A percentile compares a stretch with the other conserved stretches of the same genome.
These are phyloP conservation scores for Magnaporthales sp. DNA, from an alignment of 2,329 filamentous ascomycete species.

Conservation along the genomic window DNA sequence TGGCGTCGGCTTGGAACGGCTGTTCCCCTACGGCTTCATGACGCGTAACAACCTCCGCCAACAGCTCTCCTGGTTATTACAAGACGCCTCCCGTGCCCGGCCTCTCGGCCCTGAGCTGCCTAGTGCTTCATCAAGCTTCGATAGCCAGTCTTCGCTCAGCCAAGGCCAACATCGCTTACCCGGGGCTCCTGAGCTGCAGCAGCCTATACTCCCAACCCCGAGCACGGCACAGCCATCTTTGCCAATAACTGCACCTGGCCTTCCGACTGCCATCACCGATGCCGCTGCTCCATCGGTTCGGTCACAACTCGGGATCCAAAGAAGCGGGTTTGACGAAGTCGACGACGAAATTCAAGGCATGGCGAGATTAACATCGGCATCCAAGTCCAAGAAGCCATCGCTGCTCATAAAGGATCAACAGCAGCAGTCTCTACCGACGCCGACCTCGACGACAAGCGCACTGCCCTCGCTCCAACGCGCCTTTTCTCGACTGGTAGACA, in stretches of 20 bases:
- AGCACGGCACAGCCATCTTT: not conserved
- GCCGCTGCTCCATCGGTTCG: not conserved
- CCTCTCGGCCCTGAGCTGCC: constrained; percentile 29
- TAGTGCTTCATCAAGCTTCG: constrained; percentile 17
- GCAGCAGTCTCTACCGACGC: constrained; percentile 8
- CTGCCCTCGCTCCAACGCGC: constrained; percentile 23
- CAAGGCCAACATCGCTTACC: not conserved
- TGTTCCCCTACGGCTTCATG: constrained; percentile 41
- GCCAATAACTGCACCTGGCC: not conserved
- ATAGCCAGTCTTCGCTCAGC: constrained; percentile 9
- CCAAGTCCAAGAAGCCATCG: constrained; percentile 34
- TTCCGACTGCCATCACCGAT: not conserved
- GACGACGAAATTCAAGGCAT: constrained; percentile 25
- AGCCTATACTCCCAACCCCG: not conserved
- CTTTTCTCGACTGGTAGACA: constrained; percentile 15
- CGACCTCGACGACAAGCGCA: constrained; percentile 23
- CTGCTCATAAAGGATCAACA: constrained; percentile 31
- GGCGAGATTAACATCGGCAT: constrained; percentile 33
- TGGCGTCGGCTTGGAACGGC: constrained; percentile 18
- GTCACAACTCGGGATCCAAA: not conserved
- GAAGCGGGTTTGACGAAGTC: not conserved
- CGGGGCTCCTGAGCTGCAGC: not conserved
- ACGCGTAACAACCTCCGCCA: constrained; percentile 52
- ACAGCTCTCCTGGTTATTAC: constrained; percentile 49
- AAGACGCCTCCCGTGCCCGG: constrained; percentile 31